phyloP scores from a whole-genome alignment of 805 yeast species.

The Saturnispora gosingensis region DNA sequence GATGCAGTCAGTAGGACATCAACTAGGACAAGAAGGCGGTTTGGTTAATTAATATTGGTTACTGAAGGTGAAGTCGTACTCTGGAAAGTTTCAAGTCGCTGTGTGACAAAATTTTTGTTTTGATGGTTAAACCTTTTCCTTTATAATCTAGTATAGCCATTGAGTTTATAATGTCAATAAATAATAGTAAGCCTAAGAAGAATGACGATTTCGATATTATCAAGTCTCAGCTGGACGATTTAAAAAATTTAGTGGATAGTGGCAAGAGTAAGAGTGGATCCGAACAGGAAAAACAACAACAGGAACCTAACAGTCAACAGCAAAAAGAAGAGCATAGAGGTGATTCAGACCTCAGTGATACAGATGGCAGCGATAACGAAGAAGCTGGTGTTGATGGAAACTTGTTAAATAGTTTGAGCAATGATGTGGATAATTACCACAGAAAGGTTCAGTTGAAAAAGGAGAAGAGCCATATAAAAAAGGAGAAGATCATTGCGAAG shows the following conservation, averaged over 20 bases:
- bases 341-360: not conserved
- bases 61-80: not conserved
- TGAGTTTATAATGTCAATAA: not conserved
- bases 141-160: not conserved
- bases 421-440: constrained; percentile 24
- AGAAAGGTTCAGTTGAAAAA: constrained; percentile 22
- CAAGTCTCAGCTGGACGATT: constrained; percentile 2
- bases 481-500: constrained; percentile 2
- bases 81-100: constrained; percentile 7
- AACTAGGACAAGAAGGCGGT: constrained; percentile 4
- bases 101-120: constrained; percentile 7
- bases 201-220: constrained; percentile 5
- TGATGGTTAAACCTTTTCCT: not conserved
- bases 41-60: not conserved
- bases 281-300: not conserved
- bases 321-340: not conserved
- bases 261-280: not conserved
- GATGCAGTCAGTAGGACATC: not conserved
- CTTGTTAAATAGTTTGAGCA: constrained; percentile 19
- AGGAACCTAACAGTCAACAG: not conserved
- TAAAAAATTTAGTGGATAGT: constrained; percentile 1
- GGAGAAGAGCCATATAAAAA: constrained; percentile 6
- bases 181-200: not conserved
- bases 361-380: not conserved
- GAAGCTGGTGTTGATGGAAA: constrained; percentile 6